Percentiles rank a stretch among this genome's conserved stretches.
phyloP scores from a whole-genome alignment of 2,329 filamentous ascomycete genomes.

The Ophiostoma sp. region DNA sequence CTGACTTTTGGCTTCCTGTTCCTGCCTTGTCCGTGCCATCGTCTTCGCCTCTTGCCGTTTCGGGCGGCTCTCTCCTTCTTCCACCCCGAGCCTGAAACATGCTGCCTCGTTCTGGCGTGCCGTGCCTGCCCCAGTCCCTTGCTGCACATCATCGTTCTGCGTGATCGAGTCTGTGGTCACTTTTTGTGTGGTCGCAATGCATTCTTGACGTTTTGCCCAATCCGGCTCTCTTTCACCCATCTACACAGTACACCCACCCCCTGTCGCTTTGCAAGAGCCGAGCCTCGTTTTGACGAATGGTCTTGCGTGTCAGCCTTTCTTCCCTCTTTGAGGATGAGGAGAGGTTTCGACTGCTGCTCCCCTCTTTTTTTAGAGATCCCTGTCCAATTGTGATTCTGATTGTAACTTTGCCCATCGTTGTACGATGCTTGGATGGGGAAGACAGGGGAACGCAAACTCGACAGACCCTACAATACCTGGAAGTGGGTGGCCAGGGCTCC shows the following conservation, averaged over 20 bases:
- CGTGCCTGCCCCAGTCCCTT: background rate
- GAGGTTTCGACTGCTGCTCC: too few species aligned
- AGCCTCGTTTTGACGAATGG: constrained; percentile 11
- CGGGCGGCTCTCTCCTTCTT: background rate
- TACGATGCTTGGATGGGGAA: background rate
- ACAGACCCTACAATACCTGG: background rate
- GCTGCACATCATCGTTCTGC: constrained; percentile 8
- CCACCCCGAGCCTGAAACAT: constrained; percentile 18
- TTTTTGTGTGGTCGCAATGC: background rate
- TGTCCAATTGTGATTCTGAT: background rate
- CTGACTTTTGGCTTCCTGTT: background rate
- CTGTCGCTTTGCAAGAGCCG: background rate
- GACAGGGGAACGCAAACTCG: background rate
- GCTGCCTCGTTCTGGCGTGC: constrained; percentile 14
- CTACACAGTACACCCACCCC: background rate
- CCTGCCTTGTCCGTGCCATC: background rate
- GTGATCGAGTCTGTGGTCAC: background rate
- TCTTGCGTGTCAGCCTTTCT: constrained; percentile 11
- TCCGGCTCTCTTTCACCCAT: background rate
- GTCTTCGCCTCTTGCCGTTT: background rate
- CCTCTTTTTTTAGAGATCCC: background rate
- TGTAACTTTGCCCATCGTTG: background rate
- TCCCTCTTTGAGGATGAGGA: background rate
- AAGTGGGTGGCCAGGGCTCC: background rate
- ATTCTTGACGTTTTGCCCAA: background rate